phyloP scores from a whole-genome alignment of 2,329 filamentous ascomycete genomes.

The Verticillium klebahnii region DNA sequence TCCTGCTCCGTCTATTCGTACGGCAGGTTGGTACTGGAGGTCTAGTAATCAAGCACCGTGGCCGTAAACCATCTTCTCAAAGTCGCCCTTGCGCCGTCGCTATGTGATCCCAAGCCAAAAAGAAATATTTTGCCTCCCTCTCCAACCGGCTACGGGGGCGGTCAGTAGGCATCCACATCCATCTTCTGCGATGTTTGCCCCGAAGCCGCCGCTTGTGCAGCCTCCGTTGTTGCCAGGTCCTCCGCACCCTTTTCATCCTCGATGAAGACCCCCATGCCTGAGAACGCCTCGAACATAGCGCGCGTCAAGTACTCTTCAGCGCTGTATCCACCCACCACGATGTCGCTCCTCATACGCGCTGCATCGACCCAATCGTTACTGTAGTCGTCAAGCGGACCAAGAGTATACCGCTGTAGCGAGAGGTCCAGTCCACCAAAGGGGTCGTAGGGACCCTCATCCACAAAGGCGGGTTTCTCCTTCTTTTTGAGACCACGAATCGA shows the following conservation, averaged over 20 bases:
- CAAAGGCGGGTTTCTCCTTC: slow-evolving; percentile 37
- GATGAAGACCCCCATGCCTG: slow-evolving; percentile 82
- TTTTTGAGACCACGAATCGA: slow-evolving; percentile 80
- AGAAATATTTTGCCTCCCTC: not conserved
- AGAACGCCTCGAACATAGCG: slow-evolving; percentile 83
- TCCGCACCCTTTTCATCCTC: slow-evolving; percentile 63
- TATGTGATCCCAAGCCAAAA: slow-evolving; percentile 13
- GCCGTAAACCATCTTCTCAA: not conserved
- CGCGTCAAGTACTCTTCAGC: slow-evolving; percentile 76
- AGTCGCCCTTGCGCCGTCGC: slow-evolving; percentile 22
- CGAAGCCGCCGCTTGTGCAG: slow-evolving; percentile 28
- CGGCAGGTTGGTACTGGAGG: too few relatives aligned
- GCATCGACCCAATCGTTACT: slow-evolving; percentile 69
- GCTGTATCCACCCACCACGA: slow-evolving; percentile 77
- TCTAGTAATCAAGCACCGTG: too few relatives aligned
- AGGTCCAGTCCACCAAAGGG: slow-evolving; percentile 76
- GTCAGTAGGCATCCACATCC: slow-evolving; percentile 39
- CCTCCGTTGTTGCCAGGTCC: slow-evolving; percentile 25
- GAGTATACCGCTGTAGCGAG: slow-evolving; percentile 62
- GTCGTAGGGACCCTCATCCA: slow-evolving; percentile 75
- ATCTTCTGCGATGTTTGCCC: slow-evolving; percentile 31
- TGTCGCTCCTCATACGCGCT: slow-evolving; percentile 59
- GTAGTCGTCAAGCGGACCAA: slow-evolving; percentile 59
- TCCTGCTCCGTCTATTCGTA: too few relatives aligned
- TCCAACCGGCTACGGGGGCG: too few relatives aligned